Evolutionary conservation across 495 filamentous ascomycete genomes (phyloP).

Genomic region (Penicillium nucicola): DNA sequence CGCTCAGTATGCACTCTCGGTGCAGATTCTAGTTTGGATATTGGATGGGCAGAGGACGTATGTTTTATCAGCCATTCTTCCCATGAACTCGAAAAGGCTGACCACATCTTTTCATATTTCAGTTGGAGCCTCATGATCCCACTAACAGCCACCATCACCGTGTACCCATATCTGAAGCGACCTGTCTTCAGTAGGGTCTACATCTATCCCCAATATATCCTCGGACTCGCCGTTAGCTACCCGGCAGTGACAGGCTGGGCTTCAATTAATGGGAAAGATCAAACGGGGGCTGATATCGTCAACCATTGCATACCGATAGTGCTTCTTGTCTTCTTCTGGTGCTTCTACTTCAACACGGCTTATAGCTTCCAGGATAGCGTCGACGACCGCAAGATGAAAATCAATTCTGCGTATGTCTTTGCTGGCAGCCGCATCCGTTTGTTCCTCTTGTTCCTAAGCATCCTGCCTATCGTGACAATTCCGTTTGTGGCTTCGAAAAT

Average conservation of each 20-base stretch:
- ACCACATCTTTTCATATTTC: no score
- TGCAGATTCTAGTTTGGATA: no score
- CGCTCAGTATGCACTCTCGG: neutral
- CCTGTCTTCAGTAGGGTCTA: neutral
- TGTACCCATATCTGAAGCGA: constrained; percentile 2
- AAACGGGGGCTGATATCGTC: neutral
- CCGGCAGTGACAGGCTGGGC: neutral
- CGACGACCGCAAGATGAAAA: constrained; percentile 10
- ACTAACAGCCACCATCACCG: neutral
- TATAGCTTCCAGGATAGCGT: constrained; percentile 14
- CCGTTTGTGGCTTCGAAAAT: neutral
- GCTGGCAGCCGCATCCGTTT: constrained; percentile 4
- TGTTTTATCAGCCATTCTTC: no score
- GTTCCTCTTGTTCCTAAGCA: neutral
- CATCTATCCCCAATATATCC: constrained; percentile 4
- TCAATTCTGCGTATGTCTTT: constrained; percentile 11
- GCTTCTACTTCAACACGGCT: constrained; percentile 12
- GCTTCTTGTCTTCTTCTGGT: constrained; percentile 7
- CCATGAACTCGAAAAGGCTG: no score
- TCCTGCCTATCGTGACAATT: neutral
- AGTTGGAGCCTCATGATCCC: neutral
- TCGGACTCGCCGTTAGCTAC: neutral
- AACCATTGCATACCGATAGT: neutral
- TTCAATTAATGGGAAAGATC: constrained; percentile 3
- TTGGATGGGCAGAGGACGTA: no score